Evolutionary conservation across 139 green algal species (phyloP), one percentile per base, ranked within the genome.

Genomic region (Trebouxia sp.): DNA sequence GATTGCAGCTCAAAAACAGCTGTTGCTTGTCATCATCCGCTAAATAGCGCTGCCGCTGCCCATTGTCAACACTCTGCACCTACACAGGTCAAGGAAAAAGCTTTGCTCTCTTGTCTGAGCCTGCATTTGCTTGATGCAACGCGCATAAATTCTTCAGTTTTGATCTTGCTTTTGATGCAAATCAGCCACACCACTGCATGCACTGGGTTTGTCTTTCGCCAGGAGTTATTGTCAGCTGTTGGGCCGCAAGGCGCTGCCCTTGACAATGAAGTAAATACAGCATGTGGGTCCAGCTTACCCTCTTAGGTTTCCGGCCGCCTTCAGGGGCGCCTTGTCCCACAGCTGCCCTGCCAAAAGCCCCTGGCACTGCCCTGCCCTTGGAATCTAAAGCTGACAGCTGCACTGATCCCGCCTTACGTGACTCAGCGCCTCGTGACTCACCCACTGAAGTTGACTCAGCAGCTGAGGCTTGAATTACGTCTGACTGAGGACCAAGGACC

Each of bases 311-410:
- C 32, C 81, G 32, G 39, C 65, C 80, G 32, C 26, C 75, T n/a
- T 84, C 56, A 39, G 51, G 39, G 20, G 38, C 51, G 51, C 65
- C 58, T 15, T 75, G 65, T 2, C 80, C 85, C 26, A 89, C 92
- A 24, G 78, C 74, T 65, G 94, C 89, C 17, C 92, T 85, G 0
- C 95, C 95, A 89, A 98, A 98, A 0, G 92, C 92, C 20, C 94
- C 95, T 5, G 88, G 88, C 79, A 87, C 83, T 0, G 93, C 90
- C 14, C 90, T 81, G 5, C 95, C 95, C 6, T 82, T 8, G 0
- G 85, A 87, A 62, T 97, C 92, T 47, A 98, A 83, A 62, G 94
- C 48, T 1, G 95, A 89, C 76, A 96, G 82, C 35, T 89, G 82
- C 12, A 93, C 87, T 70, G 79, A 62, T 45, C 51, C n/a, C 39